Conservation (phyloP, 495 filamentous ascomycete species). For the Penicillium soppii region DNA sequence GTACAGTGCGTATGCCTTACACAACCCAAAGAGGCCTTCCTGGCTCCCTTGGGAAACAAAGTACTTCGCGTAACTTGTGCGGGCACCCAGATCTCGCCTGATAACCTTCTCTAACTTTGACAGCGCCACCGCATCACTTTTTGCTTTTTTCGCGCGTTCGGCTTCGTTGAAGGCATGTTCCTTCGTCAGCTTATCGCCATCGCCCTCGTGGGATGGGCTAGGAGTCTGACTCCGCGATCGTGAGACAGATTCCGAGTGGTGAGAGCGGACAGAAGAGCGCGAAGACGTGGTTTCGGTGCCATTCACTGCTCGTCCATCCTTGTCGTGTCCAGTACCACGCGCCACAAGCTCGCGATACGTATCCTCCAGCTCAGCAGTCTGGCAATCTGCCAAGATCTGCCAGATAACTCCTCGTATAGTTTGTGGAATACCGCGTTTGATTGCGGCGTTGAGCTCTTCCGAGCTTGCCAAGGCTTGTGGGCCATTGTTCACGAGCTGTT, state of each 20-base stretch:
- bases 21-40: conserved; percentile 90
- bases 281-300: conserved; percentile 62
- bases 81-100: conserved; percentile 80
- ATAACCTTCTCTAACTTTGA: conserved; percentile 90
- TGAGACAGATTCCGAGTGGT: conserved; percentile 64
- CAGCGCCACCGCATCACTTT: conserved; percentile 67
- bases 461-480: conserved; percentile 82
- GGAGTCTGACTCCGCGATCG: conserved; percentile 58
- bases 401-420: conserved; percentile 96
- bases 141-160: conserved; percentile 71
- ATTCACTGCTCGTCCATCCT: conserved; percentile 52
- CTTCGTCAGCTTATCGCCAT: conserved; percentile 63
- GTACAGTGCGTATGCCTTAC: conserved; percentile 96
- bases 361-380: conserved; percentile 84
- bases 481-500: conserved; percentile 90
- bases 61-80: conserved; percentile 96
- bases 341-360: conserved; percentile 80
- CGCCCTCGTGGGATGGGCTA: conserved; percentile 60
- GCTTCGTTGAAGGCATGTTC: conserved; percentile 62
- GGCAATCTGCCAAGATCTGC: conserved; percentile 94
- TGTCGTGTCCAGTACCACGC: conserved; percentile 78
- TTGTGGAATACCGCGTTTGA: conserved; percentile 89
- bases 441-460: conserved; percentile 84
- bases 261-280: conserved; percentile 80
- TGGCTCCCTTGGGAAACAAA: conserved; percentile 84